Evolutionary conservation across 352 stramenopile genomes (phyloP), one percentile per base, ranked within the genome.

Genomic region (Pythium diclinum): DNA sequence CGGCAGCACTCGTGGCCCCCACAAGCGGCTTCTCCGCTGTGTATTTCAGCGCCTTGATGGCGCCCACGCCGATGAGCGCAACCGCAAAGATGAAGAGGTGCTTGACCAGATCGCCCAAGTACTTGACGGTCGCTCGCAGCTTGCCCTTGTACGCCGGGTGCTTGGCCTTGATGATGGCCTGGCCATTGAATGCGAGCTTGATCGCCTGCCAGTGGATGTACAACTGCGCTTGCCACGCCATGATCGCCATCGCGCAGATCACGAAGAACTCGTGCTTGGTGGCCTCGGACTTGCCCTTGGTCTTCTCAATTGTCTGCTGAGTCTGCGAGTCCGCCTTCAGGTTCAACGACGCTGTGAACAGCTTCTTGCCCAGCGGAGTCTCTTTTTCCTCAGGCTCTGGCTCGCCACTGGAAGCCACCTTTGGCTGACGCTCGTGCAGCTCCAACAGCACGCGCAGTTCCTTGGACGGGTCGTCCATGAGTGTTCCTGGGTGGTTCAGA

Each of bases 71-170:
- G 1, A 67, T 8, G 11, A 71, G 34, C 21, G 65, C 65, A n/a
- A 71, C 65, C 25, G 53, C 54, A 23, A 71, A 71, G 44, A 71
- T 21, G 36, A 63, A 58, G 6, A 71, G 53, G 38, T 71, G 65
- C 65, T 71, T 71, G 52, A 56, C 14, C 52, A 71, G 51, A 52
- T 71, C 65, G 1, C 6, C 46, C 34, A 36, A 56, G 58, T 71
- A 71, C 52, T 47, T n/a, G 3, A 33, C 46, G 6, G 32, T 34
- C 14, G 59, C 36, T 17, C 59, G 58, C n/a, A 71, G 44, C 51
- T 67, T 71, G 33, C 65, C 65, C 16, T 30, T 59, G 65, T 71
- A 71, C 54, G 65, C 65, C 16, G 65, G 65, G 54, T 71, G 65
- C 58, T 63, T 54, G 9, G 59, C 52, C 3, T 34, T 30, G 36